These are phyloP conservation scores for Gaertneriomyces sp. DNA, from an alignment of 192 early-diverging fungal genomes.

Conservation along the genomic window DNA sequence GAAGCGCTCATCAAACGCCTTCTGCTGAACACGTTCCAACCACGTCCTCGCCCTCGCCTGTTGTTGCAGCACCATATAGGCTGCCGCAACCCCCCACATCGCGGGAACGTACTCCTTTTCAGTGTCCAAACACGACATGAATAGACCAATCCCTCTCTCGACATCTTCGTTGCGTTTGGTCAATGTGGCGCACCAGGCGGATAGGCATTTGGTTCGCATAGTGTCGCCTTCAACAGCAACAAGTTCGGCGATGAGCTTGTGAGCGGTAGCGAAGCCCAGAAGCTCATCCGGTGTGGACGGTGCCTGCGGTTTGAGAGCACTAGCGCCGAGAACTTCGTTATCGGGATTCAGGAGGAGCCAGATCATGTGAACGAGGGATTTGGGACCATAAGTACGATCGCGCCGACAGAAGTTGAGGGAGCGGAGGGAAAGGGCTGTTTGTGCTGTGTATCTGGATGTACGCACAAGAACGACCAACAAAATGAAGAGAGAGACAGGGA, in stretches of 20 bases:
- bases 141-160: constrained; percentile 39
- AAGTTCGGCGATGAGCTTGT: constrained; percentile 29
- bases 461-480: neutral
- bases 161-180: constrained; percentile 54
- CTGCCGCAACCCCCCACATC: constrained; percentile 2
- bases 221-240: constrained; percentile 35
- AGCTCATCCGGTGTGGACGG: constrained; percentile 31
- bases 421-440: neutral
- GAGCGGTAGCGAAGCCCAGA: constrained; percentile 46
- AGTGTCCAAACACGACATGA: constrained; percentile 45
- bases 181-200: neutral
- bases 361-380: constrained; percentile 47
- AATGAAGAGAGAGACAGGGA: no score
- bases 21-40: no score
- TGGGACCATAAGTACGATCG: constrained; percentile 47
- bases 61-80: neutral
- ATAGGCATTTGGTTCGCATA: neutral
- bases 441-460: constrained; percentile 40
- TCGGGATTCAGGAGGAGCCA: constrained; percentile 59
- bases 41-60: no score
- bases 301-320: constrained; percentile 39
- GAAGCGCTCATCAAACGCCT: no score
- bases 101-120: constrained; percentile 50
- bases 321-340: constrained; percentile 52
- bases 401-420: constrained; percentile 41